phyloP scores from a whole-genome alignment of 805 yeast species.

The Candida sakaeoensis region DNA sequence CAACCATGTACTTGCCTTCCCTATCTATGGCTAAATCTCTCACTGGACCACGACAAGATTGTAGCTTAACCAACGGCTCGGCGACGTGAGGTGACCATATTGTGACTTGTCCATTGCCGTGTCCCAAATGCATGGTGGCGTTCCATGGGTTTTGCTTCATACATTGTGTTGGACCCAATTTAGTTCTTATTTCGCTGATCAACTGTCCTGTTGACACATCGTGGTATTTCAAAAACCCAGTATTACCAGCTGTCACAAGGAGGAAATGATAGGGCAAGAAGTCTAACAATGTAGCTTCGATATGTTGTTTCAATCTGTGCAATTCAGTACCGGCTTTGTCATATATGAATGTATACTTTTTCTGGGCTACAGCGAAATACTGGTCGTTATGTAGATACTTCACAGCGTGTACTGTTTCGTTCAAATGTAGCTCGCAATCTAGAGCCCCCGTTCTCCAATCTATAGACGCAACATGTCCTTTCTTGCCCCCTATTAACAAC shows the following conservation, averaged over 20 bases:
- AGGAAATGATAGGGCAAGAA: constrained; percentile 91
- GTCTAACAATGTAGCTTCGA: constrained; percentile 78
- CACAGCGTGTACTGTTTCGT: constrained; percentile 88
- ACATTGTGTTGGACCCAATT: constrained; percentile 83
- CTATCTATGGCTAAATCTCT: constrained; percentile 82
- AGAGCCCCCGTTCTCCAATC: constrained; percentile 90
- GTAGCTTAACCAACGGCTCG: constrained; percentile 78
- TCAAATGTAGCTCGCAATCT: constrained; percentile 76
- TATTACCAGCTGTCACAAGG: constrained; percentile 81
- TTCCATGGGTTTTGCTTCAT: constrained; percentile 94
- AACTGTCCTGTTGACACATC: constrained; percentile 91
- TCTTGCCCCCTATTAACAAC: constrained; percentile 77
- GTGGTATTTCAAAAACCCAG: constrained; percentile 87
- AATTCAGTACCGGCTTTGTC: constrained; percentile 89
- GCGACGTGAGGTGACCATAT: constrained; percentile 91
- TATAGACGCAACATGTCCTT: constrained; percentile 93
- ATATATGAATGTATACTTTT: constrained; percentile 87
- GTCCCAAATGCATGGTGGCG: constrained; percentile 92
- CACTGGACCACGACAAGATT: constrained; percentile 82
- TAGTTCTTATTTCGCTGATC: constrained; percentile 80
- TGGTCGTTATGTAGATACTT: constrained; percentile 90
- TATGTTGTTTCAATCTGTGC: constrained; percentile 86
- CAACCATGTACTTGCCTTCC: constrained; percentile 92
- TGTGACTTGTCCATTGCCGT: constrained; percentile 86
- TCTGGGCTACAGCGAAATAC: constrained; percentile 94